Evolutionary conservation across 1,284 basidiomycete species (phyloP).

Genomic region (Apiotrichum brassicae): DNA sequence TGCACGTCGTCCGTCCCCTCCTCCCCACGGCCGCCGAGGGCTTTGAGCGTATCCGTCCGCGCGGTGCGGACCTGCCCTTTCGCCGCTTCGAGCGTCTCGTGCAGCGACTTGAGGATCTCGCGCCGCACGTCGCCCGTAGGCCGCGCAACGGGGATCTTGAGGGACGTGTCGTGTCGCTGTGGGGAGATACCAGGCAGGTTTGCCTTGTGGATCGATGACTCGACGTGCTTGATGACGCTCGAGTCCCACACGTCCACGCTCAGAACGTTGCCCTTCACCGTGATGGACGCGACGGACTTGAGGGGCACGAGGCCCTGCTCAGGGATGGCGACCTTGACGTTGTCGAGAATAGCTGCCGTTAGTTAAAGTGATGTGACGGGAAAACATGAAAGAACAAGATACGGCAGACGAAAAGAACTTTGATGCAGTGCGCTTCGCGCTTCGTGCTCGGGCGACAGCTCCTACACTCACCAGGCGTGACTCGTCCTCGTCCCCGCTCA

Average conservation of each 20-base stretch:
- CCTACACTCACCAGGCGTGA: slow-evolving; percentile 39
- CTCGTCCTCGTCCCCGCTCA: slow-evolving; percentile 39
- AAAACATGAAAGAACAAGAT: too few relatives aligned
- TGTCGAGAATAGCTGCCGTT: slow-evolving; percentile 39
- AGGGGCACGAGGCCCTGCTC: slow-evolving; percentile 30
- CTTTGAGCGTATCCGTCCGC: slow-evolving; percentile 40
- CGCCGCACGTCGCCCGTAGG: slow-evolving; percentile 38
- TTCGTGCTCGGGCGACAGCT: too few relatives aligned
- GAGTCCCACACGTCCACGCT: slow-evolving; percentile 43
- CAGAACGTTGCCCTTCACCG: slow-evolving; percentile 31
- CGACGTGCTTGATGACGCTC: slow-evolving; percentile 38
- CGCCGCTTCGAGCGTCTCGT: slow-evolving; percentile 36
- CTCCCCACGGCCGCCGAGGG: slow-evolving; percentile 34
- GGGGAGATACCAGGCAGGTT: slow-evolving; percentile 45
- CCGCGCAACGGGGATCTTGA: slow-evolving; percentile 37
- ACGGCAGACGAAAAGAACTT: too few relatives aligned
- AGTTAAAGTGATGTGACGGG: too few relatives aligned
- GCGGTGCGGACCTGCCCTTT: slow-evolving; percentile 41
- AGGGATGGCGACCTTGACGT: slow-evolving; percentile 32
- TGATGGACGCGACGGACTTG: slow-evolving; percentile 41
- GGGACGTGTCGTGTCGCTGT: slow-evolving; percentile 29
- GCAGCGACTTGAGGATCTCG: slow-evolving; percentile 31
- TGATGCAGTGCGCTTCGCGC: too few relatives aligned
- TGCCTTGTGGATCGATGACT: slow-evolving; percentile 41
- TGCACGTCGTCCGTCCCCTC: slow-evolving; percentile 39